Evolutionary conservation across 805 yeast genomes (phyloP).

Genomic region (Ogataea methanolica): DNA sequence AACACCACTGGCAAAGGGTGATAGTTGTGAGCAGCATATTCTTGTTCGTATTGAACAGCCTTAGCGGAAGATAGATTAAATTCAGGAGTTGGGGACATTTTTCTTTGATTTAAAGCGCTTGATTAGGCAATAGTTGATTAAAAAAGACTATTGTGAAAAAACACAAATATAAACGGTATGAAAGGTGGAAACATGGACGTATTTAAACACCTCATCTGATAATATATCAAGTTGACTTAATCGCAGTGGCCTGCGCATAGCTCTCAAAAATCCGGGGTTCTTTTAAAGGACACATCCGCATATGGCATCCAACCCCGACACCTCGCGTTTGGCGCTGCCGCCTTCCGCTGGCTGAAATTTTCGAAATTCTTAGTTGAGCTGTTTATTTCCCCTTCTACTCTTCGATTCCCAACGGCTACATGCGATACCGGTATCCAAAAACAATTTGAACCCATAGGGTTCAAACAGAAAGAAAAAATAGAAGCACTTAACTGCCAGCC

Average conservation of each 20-base stretch:
- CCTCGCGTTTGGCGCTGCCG: not conserved
- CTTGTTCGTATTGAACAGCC: constrained; percentile 64
- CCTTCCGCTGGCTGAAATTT: not conserved
- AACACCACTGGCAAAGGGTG: constrained; percentile 96
- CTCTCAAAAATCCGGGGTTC: not conserved
- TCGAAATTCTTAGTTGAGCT: not conserved
- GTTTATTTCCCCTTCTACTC: too few relatives aligned
- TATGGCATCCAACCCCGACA: not conserved
- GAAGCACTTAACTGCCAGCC: not conserved
- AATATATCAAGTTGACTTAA: not conserved
- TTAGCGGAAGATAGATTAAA: constrained; percentile 55
- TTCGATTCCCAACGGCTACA: too few relatives aligned
- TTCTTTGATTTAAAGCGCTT: not conserved
- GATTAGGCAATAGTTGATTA: not conserved
- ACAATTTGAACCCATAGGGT: not conserved
- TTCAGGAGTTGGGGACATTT: constrained; percentile 27
- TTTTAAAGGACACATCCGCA: not conserved
- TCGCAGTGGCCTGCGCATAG: constrained; percentile 1
- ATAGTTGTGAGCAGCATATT: constrained; percentile 94
- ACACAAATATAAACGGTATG: not conserved
- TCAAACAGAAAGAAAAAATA: not conserved
- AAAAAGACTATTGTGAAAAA: not conserved
- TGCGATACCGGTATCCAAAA: not conserved
- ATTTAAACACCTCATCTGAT: not conserved
- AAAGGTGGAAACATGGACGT: not conserved